Base-by-base conservation (phyloP, 495 filamentous ascomycete genomes). In the Annulohypoxylon nitens region DNA sequence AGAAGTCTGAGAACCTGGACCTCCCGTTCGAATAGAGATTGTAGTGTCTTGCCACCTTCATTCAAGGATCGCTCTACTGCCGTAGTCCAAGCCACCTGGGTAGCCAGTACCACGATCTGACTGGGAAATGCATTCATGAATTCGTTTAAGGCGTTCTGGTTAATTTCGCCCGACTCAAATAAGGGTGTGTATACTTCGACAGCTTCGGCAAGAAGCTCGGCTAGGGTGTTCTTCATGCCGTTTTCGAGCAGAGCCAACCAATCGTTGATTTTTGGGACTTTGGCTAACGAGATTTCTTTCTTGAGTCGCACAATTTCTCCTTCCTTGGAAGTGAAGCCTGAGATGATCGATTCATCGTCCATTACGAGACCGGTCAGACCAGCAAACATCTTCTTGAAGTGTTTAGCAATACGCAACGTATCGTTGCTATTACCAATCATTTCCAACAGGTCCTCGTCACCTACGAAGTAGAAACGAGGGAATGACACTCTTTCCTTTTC, bases 301-400 rank as follows among this genome's bases (percentile, higher is more conserved):
- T 94, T 95, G 60, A 99, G 81, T 41, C 88, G 87, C 45, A 98
- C 93, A 70, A 93, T 87, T 82, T 99, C 96, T 41, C 93, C 95
- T 81, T 99, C 96, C 78, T 97, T 98, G 0, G 97, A 98, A 37
- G 91, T 94, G 78, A 98, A 95, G 0, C 94, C 95, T 6, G 93
- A 87, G 69, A 99, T 98, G 69, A 91, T 88, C 39, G 89, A 88
- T 69, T 97, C 91, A 65, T 98, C 94, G 75, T 97, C 94, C 86
- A 97, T 93, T 23, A 96, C 85, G 39, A 99, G 86, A 0, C 95
- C 95, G 4, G 90, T 93, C 25, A 99, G 84, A 58, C 96, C 96
- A 62, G 96, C 96, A 83, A 99, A 99, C 96, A 99, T 99, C 86
- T 99, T 99, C 81, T 97, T 93, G 84, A 99, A 93, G 80, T 99